Conservation (phyloP, 225 moss, liverwort and hornwort genomes). For the Thuidium tamariscinum region DNA sequence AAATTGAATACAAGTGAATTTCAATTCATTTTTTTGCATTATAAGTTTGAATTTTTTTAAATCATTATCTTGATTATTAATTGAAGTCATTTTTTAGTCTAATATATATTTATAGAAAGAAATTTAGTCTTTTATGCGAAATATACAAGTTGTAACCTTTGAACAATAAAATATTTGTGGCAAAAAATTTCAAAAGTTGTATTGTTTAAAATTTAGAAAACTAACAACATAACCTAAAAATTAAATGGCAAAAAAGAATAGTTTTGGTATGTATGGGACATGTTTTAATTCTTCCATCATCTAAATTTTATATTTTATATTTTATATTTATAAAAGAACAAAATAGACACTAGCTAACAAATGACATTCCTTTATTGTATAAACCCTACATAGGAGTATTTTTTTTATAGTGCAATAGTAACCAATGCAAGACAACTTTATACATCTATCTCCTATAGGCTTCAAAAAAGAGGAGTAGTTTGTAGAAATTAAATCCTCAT, state of each 20-base stretch:
- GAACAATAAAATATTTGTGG: rapidly evolving
- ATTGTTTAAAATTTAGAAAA: background rate
- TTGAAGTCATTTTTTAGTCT: rapidly evolving
- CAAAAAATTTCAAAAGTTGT: background rate
- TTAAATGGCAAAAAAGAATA: too few relatives aligned
- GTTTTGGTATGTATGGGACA: rapidly evolving
- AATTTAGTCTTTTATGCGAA: too few relatives aligned
- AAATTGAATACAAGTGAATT: background rate
- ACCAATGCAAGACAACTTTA: background rate
- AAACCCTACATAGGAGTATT: background rate
- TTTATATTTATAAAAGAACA: too few relatives aligned
- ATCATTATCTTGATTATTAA: background rate
- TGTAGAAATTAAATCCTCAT: background rate
- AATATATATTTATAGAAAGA: too few relatives aligned
- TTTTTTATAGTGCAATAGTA: rapidly evolving
- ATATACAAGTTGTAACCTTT: background rate
- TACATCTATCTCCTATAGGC: background rate
- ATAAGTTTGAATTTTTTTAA: background rate
- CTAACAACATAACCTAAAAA: background rate
- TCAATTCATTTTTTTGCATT: background rate
- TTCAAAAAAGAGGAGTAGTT: background rate
- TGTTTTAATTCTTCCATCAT: too few relatives aligned
- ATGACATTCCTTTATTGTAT: background rate
- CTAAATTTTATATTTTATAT: rapidly evolving
- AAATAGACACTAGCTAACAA: background rate